These are phyloP conservation scores for Venturia oleaginea DNA, from an alignment of 2,329 filamentous ascomycete species.

Conservation along the genomic window DNA sequence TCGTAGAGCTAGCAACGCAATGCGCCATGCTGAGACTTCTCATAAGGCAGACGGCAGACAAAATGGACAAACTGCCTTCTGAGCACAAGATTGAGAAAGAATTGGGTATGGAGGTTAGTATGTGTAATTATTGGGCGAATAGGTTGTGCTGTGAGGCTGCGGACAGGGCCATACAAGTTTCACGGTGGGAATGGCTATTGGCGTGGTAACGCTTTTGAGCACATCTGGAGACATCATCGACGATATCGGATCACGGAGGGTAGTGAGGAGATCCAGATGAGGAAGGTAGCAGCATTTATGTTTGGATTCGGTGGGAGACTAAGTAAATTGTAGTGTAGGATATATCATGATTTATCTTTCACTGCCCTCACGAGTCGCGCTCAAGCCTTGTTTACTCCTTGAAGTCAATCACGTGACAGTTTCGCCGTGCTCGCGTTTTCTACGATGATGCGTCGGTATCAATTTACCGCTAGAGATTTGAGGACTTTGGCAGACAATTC, in stretches of 20 bases:
- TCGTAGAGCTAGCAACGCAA: slow-evolving; percentile 54
- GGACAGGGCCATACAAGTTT: slow-evolving; percentile 54
- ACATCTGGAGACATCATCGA: slow-evolving; percentile 56
- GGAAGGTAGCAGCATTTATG: slow-evolving; percentile 52
- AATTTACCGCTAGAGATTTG: too few relatives aligned
- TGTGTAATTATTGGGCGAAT: slow-evolving; percentile 60
- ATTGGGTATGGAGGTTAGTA: slow-evolving; percentile 53
- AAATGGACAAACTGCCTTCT: slow-evolving; percentile 48
- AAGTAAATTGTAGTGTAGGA: background rate
- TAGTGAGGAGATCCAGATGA: slow-evolving; percentile 57
- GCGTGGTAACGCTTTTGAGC: slow-evolving; percentile 51
- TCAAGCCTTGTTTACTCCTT: too few relatives aligned
- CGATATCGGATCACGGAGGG: slow-evolving; percentile 56
- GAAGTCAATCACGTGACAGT: too few relatives aligned
- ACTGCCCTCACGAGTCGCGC: too few relatives aligned
- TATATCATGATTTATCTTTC: too few relatives aligned
- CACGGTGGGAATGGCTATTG: slow-evolving; percentile 52
- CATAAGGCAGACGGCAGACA: slow-evolving; percentile 51
- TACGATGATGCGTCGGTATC: too few relatives aligned
- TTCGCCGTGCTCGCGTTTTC: too few relatives aligned
- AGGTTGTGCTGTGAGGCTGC: slow-evolving; percentile 51
- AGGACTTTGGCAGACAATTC: too few relatives aligned
- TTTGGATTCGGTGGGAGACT: slow-evolving; percentile 39
- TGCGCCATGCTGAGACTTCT: slow-evolving; percentile 52
- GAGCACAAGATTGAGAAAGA: slow-evolving; percentile 47